phyloP scores from a whole-genome alignment of 306 rosid species.

The Phaseolus lunatus region DNA sequence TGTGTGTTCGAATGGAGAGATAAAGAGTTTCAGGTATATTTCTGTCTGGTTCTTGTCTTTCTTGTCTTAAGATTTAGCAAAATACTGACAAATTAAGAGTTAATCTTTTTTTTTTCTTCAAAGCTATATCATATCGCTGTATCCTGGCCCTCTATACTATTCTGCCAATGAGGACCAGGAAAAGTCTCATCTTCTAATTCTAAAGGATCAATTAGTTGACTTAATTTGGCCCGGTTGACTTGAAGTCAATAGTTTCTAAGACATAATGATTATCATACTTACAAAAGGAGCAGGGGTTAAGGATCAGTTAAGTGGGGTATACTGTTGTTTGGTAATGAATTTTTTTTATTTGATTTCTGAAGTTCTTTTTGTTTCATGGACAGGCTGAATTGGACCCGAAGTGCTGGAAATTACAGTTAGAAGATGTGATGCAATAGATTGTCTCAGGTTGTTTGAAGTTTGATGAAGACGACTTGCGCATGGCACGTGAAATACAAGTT shows the following conservation, averaged over 20 bases:
- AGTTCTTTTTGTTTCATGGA: constrained; percentile 38
- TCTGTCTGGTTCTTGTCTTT: constrained; percentile 35
- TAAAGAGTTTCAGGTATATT: constrained; percentile 76
- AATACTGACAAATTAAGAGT: neutral
- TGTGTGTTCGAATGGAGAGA: constrained; percentile 90
- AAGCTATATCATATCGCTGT: no score
- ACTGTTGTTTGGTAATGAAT: neutral
- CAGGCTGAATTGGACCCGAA: constrained; percentile 95
- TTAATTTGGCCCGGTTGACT: neutral
- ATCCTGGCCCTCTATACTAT: neutral
- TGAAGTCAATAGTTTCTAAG: constrained; percentile 22
- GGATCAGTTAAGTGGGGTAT: neutral
- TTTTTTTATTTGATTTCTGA: constrained; percentile 26
- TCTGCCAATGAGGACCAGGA: constrained; percentile 1
- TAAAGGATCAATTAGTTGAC: neutral
- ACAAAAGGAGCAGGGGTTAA: neutral
- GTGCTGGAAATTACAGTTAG: constrained; percentile 84
- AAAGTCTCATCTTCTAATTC: neutral
- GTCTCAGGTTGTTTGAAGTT: constrained; percentile 14
- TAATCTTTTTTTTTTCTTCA: neutral
- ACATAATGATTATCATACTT: neutral
- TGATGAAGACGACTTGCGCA: constrained; percentile 11
- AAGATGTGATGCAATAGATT: constrained; percentile 65
- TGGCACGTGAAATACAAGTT: constrained; percentile 21
- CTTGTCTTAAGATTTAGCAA: constrained; percentile 15